phyloP scores from a whole-genome alignment of 192 early-diverging fungal genomes.

The Polychytrium aggregatum region DNA sequence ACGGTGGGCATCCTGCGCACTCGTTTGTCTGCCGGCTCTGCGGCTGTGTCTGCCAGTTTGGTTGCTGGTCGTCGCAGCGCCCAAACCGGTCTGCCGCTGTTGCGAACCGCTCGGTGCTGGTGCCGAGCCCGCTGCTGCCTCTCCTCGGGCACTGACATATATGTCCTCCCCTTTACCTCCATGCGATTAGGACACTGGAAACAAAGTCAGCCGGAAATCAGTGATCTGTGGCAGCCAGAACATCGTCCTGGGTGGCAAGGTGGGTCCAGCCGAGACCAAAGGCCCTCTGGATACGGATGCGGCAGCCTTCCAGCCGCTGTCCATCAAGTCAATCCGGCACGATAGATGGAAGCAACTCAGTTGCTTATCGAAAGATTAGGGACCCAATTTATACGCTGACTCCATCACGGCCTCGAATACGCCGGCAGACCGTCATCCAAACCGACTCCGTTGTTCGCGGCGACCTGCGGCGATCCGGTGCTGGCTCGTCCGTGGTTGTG shows the following conservation, averaged over 20 bases:
- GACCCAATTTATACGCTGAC: too few relatives aligned
- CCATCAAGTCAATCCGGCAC: too few relatives aligned
- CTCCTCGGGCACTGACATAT: not conserved
- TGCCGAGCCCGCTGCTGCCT: not conserved
- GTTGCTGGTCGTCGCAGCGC: not conserved
- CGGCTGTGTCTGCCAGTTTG: not conserved
- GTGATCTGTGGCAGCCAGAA: conserved; percentile 92
- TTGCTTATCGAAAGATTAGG: too few relatives aligned
- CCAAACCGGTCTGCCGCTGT: not conserved
- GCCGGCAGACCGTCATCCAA: conserved; percentile 78
- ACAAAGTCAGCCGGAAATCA: conserved; percentile 88
- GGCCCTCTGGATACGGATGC: too few relatives aligned
- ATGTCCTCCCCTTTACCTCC: not conserved
- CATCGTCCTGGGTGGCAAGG: conserved; percentile 93
- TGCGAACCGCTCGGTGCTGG: not conserved
- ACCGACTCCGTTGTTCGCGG: conserved; percentile 84
- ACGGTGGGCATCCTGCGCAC: conserved; percentile 42
- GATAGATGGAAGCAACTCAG: too few relatives aligned
- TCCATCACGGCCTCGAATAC: too few relatives aligned
- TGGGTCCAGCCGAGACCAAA: too few relatives aligned
- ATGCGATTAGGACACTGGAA: conserved; percentile 72
- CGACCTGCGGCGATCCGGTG: conserved; percentile 79
- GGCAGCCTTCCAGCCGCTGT: too few relatives aligned
- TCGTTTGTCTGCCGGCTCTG: not conserved
- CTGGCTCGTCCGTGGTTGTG: conserved; percentile 76